phyloP scores from a whole-genome alignment of 345 rosid species.

The Linum usitatissimum region DNA sequence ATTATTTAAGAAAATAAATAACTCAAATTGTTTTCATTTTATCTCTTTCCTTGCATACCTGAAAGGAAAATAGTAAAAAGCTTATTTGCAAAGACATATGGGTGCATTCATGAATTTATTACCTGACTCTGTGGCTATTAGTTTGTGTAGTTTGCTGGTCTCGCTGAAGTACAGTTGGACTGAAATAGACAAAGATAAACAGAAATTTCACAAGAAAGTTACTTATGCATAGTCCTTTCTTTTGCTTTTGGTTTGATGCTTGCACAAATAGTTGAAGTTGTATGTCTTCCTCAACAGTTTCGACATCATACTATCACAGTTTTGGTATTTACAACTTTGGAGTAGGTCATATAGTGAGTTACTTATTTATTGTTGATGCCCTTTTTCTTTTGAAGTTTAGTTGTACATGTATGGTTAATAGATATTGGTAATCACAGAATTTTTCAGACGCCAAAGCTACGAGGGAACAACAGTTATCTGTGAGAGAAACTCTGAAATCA shows the following conservation, averaged over 20 bases:
- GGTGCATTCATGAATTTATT: no score
- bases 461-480: conserved; percentile 60
- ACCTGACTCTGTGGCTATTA: no score
- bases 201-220: no score
- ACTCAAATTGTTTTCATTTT: no score
- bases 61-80: no score
- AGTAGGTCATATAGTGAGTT: neutral
- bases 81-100: no score
- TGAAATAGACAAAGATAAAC: no score
- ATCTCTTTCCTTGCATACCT: no score
- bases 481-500: conserved; percentile 63
- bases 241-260: neutral
- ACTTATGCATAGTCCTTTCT: neutral
- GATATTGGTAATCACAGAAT: conserved; percentile 34
- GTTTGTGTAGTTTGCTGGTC: no score
- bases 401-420: neutral
- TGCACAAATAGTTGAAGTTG: neutral
- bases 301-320: neutral
- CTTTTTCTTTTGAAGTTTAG: neutral
- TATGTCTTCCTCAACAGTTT: neutral
- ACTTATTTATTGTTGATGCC: neutral
- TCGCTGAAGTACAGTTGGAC: no score
- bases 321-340: no score
- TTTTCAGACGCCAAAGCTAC: conserved; percentile 33
- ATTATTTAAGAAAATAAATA: neutral